Evolutionary conservation across 2,329 filamentous ascomycete genomes (phyloP).

Genomic region (Samsoniella hepiali): DNA sequence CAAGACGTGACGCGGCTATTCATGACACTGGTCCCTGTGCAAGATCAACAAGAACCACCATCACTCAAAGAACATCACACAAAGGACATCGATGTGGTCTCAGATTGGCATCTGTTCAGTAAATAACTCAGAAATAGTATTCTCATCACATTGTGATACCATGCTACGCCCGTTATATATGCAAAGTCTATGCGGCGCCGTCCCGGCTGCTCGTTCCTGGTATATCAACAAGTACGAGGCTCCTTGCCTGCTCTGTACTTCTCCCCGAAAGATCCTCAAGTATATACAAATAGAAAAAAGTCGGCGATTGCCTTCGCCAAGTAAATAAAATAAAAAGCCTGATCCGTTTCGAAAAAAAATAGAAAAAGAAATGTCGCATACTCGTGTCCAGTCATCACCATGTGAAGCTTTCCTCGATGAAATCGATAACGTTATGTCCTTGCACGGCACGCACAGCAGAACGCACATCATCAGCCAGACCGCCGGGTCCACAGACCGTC

Average conservation of each 20-base stretch:
- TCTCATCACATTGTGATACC: slow-evolving; percentile 8
- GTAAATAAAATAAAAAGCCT: slow-evolving; percentile 15
- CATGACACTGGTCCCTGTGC: too few species aligned
- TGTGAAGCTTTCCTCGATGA: slow-evolving; percentile 74
- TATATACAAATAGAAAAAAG: slow-evolving; percentile 17
- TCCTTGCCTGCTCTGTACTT: neutral
- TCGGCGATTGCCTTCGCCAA: neutral
- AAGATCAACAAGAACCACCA: too few species aligned
- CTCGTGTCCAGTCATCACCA: slow-evolving; percentile 41
- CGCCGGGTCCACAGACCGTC: slow-evolving; percentile 73
- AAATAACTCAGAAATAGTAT: neutral
- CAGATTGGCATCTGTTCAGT: neutral
- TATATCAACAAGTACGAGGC: slow-evolving; percentile 3
- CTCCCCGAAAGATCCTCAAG: neutral
- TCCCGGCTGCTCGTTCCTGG: slow-evolving; percentile 2
- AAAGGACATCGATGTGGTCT: too few species aligned
- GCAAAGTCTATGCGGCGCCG: slow-evolving; percentile 18
- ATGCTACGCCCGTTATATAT: slow-evolving; percentile 15
- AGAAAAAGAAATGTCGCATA: slow-evolving; percentile 5
- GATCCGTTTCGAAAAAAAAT: slow-evolving; percentile 12
- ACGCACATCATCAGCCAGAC: slow-evolving; percentile 72
- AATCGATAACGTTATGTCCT: slow-evolving; percentile 64
- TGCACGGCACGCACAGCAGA: slow-evolving; percentile 63
- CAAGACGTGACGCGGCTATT: too few species aligned
- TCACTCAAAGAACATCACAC: too few species aligned